These are phyloP conservation scores for Eutrema yunnanense DNA, from an alignment of 345 rosid species.

Conservation along the genomic window DNA sequence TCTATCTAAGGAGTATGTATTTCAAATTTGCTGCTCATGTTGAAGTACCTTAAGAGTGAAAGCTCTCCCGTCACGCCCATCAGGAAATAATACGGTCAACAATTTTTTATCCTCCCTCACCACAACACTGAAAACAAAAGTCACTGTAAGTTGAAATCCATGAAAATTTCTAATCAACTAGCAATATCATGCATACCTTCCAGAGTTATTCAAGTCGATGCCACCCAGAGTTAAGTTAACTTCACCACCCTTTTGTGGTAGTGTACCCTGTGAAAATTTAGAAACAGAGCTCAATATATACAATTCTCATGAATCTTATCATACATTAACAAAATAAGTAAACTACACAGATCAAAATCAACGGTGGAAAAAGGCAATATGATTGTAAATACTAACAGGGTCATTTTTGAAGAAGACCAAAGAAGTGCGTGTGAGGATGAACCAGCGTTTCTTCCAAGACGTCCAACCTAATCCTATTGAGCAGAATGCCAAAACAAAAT, in stretches of 20 bases:
- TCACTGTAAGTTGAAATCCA: background rate
- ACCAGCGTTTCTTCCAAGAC: constrained; percentile 99
- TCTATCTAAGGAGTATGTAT: background rate
- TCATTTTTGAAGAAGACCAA: constrained; percentile 98
- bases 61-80: constrained; percentile 99
- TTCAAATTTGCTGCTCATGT: constrained; percentile 6
- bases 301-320: constrained; percentile 6
- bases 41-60: constrained; percentile 89
- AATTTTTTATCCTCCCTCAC: constrained; percentile 95
- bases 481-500: background rate
- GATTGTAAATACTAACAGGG: constrained; percentile 62
- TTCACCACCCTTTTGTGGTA: constrained; percentile 94
- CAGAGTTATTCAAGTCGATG: constrained; percentile 93
- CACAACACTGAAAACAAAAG: constrained; percentile 64
- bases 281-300: constrained; percentile 9
- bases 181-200: constrained; percentile 49
- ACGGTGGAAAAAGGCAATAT: background rate
- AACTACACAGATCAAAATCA: background rate
- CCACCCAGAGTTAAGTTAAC: constrained; percentile 95
- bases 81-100: constrained; percentile 93
- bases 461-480: constrained; percentile 96
- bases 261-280: constrained; percentile 54
- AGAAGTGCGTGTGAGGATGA: constrained; percentile 91
- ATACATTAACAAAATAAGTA: background rate
- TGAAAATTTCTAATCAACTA: background rate